These are phyloP conservation scores for Murraya paniculata DNA, from an alignment of 345 rosid species.

Conservation along the genomic window DNA sequence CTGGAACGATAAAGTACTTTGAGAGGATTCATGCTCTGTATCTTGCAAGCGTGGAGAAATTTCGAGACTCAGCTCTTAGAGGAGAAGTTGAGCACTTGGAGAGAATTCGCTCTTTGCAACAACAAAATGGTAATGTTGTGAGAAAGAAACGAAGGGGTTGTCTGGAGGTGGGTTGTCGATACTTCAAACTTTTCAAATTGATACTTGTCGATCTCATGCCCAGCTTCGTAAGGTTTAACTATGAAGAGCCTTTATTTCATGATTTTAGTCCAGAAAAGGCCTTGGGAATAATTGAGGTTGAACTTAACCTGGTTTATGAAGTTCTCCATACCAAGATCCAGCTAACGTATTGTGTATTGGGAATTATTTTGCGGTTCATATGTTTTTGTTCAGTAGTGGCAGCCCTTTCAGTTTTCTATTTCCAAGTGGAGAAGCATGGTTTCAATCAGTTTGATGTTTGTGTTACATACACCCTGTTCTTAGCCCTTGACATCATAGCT, in stretches of 20 bases:
- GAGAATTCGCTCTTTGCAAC: no score
- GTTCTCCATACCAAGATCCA: slow-evolving; percentile 51
- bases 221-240: slow-evolving; percentile 46
- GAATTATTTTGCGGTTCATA: slow-evolving; percentile 28
- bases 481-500: neutral
- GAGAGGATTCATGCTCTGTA: slow-evolving; percentile 61
- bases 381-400: slow-evolving; percentile 29
- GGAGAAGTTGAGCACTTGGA: neutral
- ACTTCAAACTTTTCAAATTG: slow-evolving; percentile 46
- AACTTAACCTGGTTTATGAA: slow-evolving; percentile 64
- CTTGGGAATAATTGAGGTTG: slow-evolving; percentile 48
- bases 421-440: slow-evolving; percentile 20
- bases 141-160: neutral
- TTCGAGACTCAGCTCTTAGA: slow-evolving; percentile 54
- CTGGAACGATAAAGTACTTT: slow-evolving; percentile 55
- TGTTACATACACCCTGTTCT: slow-evolving; percentile 49
- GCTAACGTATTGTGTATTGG: slow-evolving; percentile 33
- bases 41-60: slow-evolving; percentile 55
- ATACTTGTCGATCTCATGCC: slow-evolving; percentile 54
- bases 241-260: slow-evolving; percentile 42
- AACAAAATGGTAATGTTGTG: neutral
- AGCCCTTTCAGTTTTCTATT: slow-evolving; percentile 36
- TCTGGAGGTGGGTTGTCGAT: slow-evolving; percentile 34
- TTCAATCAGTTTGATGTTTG: slow-evolving; percentile 38
- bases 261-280: slow-evolving; percentile 29